Base-by-base conservation (phyloP, 805 yeast species). In the Spathaspora boniae region DNA sequence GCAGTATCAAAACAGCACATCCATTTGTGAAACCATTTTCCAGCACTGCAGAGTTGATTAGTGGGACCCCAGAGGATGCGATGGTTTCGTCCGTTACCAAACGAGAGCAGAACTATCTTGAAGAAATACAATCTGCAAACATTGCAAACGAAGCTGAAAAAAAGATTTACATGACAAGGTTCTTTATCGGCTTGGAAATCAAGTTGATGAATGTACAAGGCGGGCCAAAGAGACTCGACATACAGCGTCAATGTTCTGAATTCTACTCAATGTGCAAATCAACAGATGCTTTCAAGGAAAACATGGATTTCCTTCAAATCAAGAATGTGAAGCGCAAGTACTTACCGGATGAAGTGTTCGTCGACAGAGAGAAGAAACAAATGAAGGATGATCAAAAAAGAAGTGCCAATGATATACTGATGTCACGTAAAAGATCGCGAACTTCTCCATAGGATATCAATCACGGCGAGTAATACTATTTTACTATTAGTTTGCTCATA, bases 201-300 rank as follows among this genome's bases (percentile, higher is more conserved):
- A 48, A 70, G 57, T 42, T 62, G 17, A 48, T 46, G 22, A 72
- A 73, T 34, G 78, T 74, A 12, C 11, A 18, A 5, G 44, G 39
- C 16, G 73, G 73, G 23, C 63, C 29, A 8, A 46, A 43, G 29
- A 77, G 79, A 47, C 70, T 89, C 47, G 96, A 89, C 53, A 81
- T 91, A 36, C 94, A 85, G 49, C 76, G 82, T 46, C 96, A 96
- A 14, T 89, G 98, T 54, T 74, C 86, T 15, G 98, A 93, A 42
- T 93, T 91, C 56, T 87, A 76, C 62, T 80, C 74, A 28, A 61
- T 86, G 6, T 86, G 97, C 59, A 80, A 86, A 44, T 72, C 77
- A 22, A 86, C 91, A 78, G 69, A 70, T 15, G 69, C 70, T 25
- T 93, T 76, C 50, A 75, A 82, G 45, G 82, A 77, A 35, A 74